These are phyloP conservation scores for Plasmodium billcollinsi DNA, from an alignment of 169 alveolate genomes.

Conservation along the genomic window DNA sequence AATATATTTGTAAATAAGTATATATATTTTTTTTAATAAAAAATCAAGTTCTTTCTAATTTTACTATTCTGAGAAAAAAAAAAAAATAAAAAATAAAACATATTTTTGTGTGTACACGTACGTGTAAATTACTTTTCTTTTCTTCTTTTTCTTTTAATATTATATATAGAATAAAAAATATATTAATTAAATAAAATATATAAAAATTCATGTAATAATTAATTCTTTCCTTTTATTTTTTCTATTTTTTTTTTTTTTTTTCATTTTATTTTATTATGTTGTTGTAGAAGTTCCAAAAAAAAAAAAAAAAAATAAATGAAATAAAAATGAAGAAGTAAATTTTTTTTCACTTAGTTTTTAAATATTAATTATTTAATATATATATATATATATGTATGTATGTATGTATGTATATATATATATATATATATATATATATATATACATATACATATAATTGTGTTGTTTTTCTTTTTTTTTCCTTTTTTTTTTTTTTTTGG, in stretches of 20 bases:
- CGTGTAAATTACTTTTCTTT: slow-evolving; percentile 17
- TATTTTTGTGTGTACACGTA: slow-evolving; percentile 37
- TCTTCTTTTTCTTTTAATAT: too few species aligned
- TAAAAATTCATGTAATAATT: background rate
- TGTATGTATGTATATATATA: too few species aligned
- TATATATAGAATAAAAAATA: too few species aligned
- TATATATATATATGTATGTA: too few species aligned
- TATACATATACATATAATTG: background rate
- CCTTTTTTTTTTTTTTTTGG: background rate
- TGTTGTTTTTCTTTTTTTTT: background rate
- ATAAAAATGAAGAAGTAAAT: slow-evolving; percentile 8
- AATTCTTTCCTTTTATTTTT: slow-evolving; percentile 15
- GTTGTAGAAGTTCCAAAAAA: too few species aligned
- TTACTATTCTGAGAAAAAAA: too few species aligned
- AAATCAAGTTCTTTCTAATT: too few species aligned
- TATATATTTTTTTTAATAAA: too few species aligned
- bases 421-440: too few species aligned
- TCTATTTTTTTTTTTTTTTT: background rate
- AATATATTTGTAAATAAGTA: too few species aligned
- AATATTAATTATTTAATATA: slow-evolving; percentile 10
- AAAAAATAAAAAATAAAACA: background rate
- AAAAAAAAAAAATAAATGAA: too few species aligned
- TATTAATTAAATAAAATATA: background rate
- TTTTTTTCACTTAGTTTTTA: slow-evolving; percentile 24
- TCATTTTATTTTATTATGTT: slow-evolving; percentile 7